These are phyloP conservation scores for Rhynchospora breviuscula DNA, from an alignment of 176 grass and related monocot genomes.

Conservation along the genomic window DNA sequence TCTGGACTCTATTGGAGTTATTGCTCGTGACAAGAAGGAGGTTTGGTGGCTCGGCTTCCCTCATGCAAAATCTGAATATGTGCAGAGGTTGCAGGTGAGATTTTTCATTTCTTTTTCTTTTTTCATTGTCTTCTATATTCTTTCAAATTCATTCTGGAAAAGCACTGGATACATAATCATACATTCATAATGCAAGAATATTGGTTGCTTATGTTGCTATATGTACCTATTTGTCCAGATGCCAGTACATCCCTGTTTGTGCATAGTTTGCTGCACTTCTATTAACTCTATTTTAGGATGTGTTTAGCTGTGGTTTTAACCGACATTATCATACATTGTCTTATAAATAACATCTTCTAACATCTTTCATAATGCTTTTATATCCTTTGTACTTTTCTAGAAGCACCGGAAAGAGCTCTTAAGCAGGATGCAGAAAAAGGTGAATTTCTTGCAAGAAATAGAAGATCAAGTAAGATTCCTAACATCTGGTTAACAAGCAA, in stretches of 20 bases:
- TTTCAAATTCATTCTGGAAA: neutral
- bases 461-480: slow-evolving; percentile 73
- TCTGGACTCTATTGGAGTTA: slow-evolving; percentile 82
- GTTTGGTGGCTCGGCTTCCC: slow-evolving; percentile 90
- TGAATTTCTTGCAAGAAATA: slow-evolving; percentile 62
- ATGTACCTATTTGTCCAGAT: neutral
- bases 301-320: neutral
- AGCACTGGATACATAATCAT: neutral
- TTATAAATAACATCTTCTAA: neutral
- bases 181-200: slow-evolving; percentile 6
- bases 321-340: neutral
- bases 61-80: slow-evolving; percentile 48
- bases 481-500: neutral
- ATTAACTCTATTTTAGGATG: neutral
- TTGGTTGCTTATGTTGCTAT: neutral
- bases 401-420: slow-evolving; percentile 48
- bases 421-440: slow-evolving; percentile 66
- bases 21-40: slow-evolving; percentile 91
- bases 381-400: slow-evolving; percentile 31
- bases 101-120: slow-evolving; percentile 21
- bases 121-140: neutral
- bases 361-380: neutral
- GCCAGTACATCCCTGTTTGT: neutral
- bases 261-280: neutral
- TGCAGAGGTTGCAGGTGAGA: slow-evolving; percentile 65